Evolutionary conservation across 2,329 filamentous ascomycete genomes (phyloP).

Genomic region (Davidsoniella eucalypti): DNA sequence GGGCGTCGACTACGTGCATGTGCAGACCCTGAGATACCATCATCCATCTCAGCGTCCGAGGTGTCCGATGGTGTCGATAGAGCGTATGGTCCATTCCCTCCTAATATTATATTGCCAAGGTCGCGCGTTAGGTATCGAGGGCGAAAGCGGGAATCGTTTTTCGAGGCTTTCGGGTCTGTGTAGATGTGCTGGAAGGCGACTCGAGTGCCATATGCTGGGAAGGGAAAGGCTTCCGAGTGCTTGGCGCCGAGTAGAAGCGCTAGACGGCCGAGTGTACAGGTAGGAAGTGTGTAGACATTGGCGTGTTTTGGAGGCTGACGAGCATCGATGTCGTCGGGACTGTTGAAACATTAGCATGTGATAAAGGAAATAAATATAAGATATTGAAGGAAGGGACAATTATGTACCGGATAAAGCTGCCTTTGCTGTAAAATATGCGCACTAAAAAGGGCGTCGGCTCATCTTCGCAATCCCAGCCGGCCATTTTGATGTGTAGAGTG

Average conservation of each 20-base stretch:
- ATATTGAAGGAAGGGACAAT: neutral
- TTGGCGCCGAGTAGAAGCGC: conserved; percentile 57
- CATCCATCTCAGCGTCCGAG: conserved; percentile 33
- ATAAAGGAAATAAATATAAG: neutral
- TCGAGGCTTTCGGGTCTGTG: conserved; percentile 43
- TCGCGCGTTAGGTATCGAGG: conserved; percentile 61
- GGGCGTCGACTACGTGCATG: conserved; percentile 58
- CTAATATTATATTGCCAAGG: conserved; percentile 66
- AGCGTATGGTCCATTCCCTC: conserved; percentile 35
- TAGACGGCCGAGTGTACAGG: conserved; percentile 67
- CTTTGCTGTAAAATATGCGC: conserved; percentile 66
- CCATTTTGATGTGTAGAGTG: neutral
- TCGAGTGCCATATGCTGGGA: conserved; percentile 62
- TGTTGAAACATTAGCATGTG: conserved; percentile 19
- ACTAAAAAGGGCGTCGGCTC: conserved; percentile 63
- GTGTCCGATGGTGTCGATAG: conserved; percentile 14
- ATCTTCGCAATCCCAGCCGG: conserved; percentile 6
- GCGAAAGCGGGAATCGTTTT: conserved; percentile 15
- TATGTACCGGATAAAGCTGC: conserved; percentile 52
- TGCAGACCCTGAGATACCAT: conserved; percentile 49
- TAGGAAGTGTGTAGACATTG: conserved; percentile 73
- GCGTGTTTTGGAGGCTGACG: conserved; percentile 47
- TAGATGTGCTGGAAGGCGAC: conserved; percentile 80
- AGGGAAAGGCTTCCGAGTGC: conserved; percentile 49
- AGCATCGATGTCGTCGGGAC: conserved; percentile 53